A percentile compares a stretch with the other conserved stretches of the same genome.
phyloP scores from a whole-genome alignment of 148 eudicot genomes.

The Spergularia bocconei region DNA sequence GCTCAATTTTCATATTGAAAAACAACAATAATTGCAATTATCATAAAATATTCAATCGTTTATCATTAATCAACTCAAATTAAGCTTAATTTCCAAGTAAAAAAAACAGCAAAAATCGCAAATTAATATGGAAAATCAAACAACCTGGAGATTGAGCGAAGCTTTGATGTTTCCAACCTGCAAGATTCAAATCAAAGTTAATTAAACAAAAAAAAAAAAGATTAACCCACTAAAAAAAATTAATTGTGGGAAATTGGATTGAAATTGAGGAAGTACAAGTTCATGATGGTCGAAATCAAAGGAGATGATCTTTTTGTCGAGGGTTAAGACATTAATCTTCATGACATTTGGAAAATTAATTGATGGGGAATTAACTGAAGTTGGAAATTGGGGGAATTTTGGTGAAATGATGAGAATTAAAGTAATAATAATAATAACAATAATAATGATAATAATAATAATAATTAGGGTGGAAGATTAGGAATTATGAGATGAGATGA shows the following conservation, averaged over 20 bases:
- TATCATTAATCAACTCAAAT: not conserved
- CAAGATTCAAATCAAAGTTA: not conserved
- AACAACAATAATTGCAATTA: not conserved
- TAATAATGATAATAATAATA: no score
- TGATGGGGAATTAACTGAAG: not conserved
- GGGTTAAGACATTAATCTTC: conserved; percentile 89
- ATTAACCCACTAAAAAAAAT: not conserved
- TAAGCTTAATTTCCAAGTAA: not conserved
- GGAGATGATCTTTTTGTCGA: conserved; percentile 71
- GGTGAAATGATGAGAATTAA: not conserved
- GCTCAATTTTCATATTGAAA: not conserved
- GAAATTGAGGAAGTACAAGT: conserved; percentile 46
- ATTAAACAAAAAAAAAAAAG: not conserved
- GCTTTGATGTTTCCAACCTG: conserved; percentile 95
- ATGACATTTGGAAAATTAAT: conserved; percentile 24
- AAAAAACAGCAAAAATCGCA: not conserved
- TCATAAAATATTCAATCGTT: no score
- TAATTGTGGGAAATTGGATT: not conserved
- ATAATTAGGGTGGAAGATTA: no score
- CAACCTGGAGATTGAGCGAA: conserved; percentile 88
- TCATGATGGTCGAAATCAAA: conserved; percentile 83
- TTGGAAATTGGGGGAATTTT: not conserved
- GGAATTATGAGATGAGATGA: no score
- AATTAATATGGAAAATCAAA: not conserved
- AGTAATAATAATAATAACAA: no score